Base-by-base conservation (phyloP, 345 rosid species). In the Pugionium dolabratum region DNA sequence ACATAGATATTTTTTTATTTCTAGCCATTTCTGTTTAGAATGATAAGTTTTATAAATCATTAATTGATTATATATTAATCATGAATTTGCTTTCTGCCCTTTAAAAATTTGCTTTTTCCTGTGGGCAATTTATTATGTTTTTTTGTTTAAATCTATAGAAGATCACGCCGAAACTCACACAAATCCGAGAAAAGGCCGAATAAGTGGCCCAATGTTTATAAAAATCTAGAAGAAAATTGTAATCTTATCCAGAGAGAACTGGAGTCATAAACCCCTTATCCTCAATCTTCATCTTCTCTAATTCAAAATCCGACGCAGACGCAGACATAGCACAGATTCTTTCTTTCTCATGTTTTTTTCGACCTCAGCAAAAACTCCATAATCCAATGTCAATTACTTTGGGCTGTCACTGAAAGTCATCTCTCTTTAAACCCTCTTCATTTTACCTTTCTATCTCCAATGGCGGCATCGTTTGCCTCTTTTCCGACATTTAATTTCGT, bases 391-490 rank as follows among this genome's bases (percentile, higher is more conserved):
- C 70, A 46, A 36, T 49, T 69, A 70, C 4, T 56, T 27, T 50
- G 56, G 34, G 18, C 58, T 54, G 10, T 54, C 65, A n/a, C 11
- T 72, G 65, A 64, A 45, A 37, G 8, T 9, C 36, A 18, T 34
- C 43, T 64, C 54, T 36, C 31, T 31, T 2, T 3, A 55, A 27
- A 36, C 53, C 31, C 32, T 46, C 9, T 1, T 55, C 51, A 26
- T 2, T 52, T 59, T 2, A 30, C 25, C 41, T 11, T 0, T 41
- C 33, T 34, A 18, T 41, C 53, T 65, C 54, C 60, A 57, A 74
- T 74, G 78, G 78, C 78, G 40, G 47, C 69, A 2, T 46, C 77
- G 5, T 78, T 51, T 48, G 78, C 79, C 9, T 74, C 82, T 67
- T 70, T 73, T 45, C 47, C 85, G 44, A 55, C 75, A 34, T 74